A percentile compares a stretch with the other conserved stretches of the same genome.
Conservation (phyloP, 2,329 filamentous ascomycete species). For the Leptographium wingfieldii region DNA sequence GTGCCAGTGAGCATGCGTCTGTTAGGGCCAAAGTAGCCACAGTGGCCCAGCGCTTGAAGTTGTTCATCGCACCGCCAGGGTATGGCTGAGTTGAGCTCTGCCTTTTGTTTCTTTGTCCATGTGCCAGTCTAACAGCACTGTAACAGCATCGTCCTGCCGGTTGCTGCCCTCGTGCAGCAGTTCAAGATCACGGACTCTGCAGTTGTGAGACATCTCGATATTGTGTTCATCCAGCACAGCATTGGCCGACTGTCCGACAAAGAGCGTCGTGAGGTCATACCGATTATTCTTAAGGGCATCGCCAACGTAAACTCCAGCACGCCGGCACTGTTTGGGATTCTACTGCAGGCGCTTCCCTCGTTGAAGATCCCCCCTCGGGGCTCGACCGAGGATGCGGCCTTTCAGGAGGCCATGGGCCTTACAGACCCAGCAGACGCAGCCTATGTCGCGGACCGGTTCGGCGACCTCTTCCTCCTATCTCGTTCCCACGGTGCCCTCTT, state of each 20-base stretch:
- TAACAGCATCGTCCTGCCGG: constrained; percentile 60
- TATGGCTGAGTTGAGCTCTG: constrained; percentile 17
- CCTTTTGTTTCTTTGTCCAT: not conserved
- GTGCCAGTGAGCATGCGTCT: constrained; percentile 63
- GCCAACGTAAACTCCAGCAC: constrained; percentile 37
- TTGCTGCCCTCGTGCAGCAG: constrained; percentile 72
- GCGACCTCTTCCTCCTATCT: constrained; percentile 57
- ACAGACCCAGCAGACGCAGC: constrained; percentile 53
- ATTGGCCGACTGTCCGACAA: constrained; percentile 34
- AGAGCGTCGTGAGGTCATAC: constrained; percentile 62
- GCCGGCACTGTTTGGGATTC: constrained; percentile 65
- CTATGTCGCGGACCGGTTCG: constrained; percentile 64
- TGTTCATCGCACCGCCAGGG: constrained; percentile 39
- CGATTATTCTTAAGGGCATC: constrained; percentile 56
- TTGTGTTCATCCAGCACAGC: constrained; percentile 82
- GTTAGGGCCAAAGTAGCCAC: constrained; percentile 65
- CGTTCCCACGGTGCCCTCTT: not conserved
- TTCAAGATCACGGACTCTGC: constrained; percentile 68
- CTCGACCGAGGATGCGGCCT: constrained; percentile 59
- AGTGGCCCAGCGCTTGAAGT: constrained; percentile 38
- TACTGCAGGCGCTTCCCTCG: constrained; percentile 62
- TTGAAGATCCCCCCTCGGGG: constrained; percentile 63
- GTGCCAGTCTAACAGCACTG: not conserved
- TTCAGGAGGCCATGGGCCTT: constrained; percentile 56
- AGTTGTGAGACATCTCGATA: constrained; percentile 76